These are phyloP conservation scores for Linnemannia schmuckeri DNA, from an alignment of 192 early-diverging fungal species.

Conservation along the genomic window DNA sequence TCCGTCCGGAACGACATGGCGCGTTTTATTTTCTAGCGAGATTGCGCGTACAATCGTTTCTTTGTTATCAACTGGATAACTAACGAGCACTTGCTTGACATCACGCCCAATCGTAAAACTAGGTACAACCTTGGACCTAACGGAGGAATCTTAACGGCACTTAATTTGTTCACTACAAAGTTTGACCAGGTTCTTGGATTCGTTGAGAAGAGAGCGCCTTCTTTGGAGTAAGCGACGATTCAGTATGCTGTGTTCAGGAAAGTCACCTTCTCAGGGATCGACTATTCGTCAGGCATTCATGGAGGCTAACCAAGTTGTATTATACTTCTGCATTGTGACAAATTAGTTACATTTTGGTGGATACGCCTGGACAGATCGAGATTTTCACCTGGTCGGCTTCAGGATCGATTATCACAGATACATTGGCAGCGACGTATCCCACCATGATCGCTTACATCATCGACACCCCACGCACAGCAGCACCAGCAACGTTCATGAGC, in stretches of 20 bases:
- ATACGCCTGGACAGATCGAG: conserved; percentile 99
- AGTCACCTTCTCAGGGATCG: not conserved
- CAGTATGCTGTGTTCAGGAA: not conserved
- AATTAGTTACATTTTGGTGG: conserved; percentile 82
- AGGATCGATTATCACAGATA: conserved; percentile 95
- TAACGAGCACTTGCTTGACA: not conserved
- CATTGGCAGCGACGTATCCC: conserved; percentile 91
- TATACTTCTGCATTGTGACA: not conserved
- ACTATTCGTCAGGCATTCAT: not conserved
- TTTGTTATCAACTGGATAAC: not conserved
- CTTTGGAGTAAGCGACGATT: conserved; percentile 71
- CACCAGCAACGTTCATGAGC: conserved; percentile 97
- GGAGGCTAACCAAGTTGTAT: not conserved
- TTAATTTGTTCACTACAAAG: conserved; percentile 98
- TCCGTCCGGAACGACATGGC: not conserved
- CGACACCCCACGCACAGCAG: conserved; percentile 93
- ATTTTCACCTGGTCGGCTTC: conserved; percentile 99
- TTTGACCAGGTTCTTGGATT: conserved; percentile 96
- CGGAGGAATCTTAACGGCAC: conserved; percentile 94
- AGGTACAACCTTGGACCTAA: conserved; percentile 96
- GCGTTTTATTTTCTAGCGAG: not conserved
- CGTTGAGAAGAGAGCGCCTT: conserved; percentile 80
- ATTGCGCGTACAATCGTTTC: not conserved
- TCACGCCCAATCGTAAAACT: not conserved
- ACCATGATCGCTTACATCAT: conserved; percentile 94